Conservation (phyloP, 129 eudicot genomes). For the Flaveria trinervia region DNA sequence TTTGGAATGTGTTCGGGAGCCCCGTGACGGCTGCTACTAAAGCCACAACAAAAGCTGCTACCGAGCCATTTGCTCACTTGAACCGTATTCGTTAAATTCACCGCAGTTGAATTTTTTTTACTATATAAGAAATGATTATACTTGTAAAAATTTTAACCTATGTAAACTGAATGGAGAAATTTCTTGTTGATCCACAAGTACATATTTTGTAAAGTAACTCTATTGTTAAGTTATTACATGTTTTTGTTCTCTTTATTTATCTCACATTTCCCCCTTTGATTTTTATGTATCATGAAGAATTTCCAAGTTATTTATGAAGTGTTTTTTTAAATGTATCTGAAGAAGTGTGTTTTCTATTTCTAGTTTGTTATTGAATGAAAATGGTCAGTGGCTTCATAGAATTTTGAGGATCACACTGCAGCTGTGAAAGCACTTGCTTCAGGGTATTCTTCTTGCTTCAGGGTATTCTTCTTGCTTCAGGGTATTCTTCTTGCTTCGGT, state of each 20-base stretch:
- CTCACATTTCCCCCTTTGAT: too few relatives aligned
- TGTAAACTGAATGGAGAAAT: background rate
- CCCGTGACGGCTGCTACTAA: conserved; percentile 76
- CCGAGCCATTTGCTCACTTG: conserved; percentile 87
- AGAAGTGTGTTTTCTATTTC: too few relatives aligned
- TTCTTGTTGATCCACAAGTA: conserved; percentile 7
- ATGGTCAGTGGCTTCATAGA: background rate
- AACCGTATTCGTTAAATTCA: conserved; percentile 61
- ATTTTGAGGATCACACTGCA: background rate
- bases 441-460: background rate
- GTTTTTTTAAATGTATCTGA: too few relatives aligned
- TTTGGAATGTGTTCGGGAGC: conserved; percentile 93
- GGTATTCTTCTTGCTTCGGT: background rate
- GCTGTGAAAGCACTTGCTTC: background rate
- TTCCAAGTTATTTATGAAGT: too few relatives aligned
- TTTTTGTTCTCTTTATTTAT: too few relatives aligned
- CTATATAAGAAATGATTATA: background rate
- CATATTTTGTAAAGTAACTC: too few relatives aligned
- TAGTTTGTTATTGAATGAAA: too few relatives aligned
- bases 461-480: background rate
- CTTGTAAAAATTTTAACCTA: background rate
- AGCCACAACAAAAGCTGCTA: conserved; percentile 62
- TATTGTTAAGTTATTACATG: too few relatives aligned
- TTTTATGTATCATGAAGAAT: too few relatives aligned
- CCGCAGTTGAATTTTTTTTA: background rate